phyloP scores from a whole-genome alignment of 148 eudicot genomes.

The Diospyros lotus region DNA sequence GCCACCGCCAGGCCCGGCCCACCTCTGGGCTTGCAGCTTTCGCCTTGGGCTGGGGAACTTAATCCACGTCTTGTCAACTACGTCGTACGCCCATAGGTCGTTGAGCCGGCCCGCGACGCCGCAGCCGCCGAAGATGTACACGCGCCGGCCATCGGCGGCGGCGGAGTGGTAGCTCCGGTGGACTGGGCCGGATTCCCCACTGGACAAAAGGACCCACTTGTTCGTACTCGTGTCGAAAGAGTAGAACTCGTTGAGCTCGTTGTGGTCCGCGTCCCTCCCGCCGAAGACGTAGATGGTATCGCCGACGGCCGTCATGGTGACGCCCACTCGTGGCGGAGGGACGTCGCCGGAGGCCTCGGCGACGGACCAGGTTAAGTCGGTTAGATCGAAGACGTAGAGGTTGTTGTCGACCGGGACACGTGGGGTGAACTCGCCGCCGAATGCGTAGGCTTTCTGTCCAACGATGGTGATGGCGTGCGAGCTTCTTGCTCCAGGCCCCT shows the following conservation, averaged over 20 bases:
- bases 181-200: conserved; percentile 58
- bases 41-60: conserved; percentile 53
- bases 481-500: conserved; percentile 91
- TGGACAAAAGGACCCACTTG: conserved; percentile 63
- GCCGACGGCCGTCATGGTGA: conserved; percentile 72
- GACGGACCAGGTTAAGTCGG: conserved; percentile 64
- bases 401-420: conserved; percentile 90
- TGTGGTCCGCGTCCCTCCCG: conserved; percentile 78
- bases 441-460: conserved; percentile 66
- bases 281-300: conserved; percentile 77
- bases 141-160: conserved; percentile 46
- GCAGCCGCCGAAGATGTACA: conserved; percentile 84
- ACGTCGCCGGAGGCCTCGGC: conserved; percentile 57
- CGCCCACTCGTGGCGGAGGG: conserved; percentile 95
- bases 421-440: conserved; percentile 93
- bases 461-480: conserved; percentile 86
- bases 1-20: conserved; percentile 73
- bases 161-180: conserved; percentile 89
- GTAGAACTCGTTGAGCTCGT: conserved; percentile 81
- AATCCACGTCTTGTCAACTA: conserved; percentile 51
- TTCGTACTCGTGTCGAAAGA: conserved; percentile 66
- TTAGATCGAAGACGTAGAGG: conserved; percentile 66
- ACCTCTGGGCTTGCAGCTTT: conserved; percentile 75
- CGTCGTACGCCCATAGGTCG: conserved; percentile 84
- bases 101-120: conserved; percentile 72